Evolutionary conservation across 129 eudicot genomes (phyloP).

Genomic region (Erigeron canadensis): DNA sequence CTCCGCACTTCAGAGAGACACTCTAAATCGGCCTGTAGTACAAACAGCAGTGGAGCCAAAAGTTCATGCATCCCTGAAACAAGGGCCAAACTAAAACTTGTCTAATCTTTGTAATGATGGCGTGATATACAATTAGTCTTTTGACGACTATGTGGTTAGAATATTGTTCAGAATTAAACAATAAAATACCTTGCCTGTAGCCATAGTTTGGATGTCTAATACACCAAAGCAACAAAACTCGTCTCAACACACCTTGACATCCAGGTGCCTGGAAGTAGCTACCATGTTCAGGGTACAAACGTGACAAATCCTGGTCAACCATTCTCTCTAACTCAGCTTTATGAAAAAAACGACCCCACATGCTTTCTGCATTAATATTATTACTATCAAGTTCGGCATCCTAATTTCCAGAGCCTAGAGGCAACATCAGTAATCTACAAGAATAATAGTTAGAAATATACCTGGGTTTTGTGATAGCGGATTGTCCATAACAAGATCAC

Average conservation of each 20-base stretch:
- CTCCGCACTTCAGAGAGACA: slow-evolving; percentile 70
- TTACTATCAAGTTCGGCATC: background rate
- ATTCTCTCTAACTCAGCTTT: slow-evolving; percentile 93
- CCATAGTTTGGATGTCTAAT: slow-evolving; percentile 90
- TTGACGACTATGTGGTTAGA: background rate
- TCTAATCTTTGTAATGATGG: background rate
- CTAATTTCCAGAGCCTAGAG: background rate
- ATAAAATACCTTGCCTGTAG: slow-evolving; percentile 82
- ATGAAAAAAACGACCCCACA: slow-evolving; percentile 93
- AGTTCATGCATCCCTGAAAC: slow-evolving; percentile 96
- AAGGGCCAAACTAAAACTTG: background rate
- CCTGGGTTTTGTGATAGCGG: slow-evolving; percentile 96
- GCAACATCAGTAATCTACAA: background rate
- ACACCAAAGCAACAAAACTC: slow-evolving; percentile 89
- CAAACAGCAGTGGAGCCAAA: slow-evolving; percentile 85
- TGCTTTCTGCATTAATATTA: slow-evolving; percentile 65
- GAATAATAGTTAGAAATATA: slow-evolving; percentile 11
- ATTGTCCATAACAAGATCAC: slow-evolving; percentile 76
- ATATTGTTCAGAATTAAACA: background rate
- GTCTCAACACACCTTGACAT: slow-evolving; percentile 80
- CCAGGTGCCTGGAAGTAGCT: slow-evolving; percentile 85
- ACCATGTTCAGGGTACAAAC: slow-evolving; percentile 89
- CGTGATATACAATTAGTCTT: background rate
- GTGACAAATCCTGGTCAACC: slow-evolving; percentile 94
- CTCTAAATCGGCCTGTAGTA: slow-evolving; percentile 79